Evolutionary conservation across 441 rosid species (phyloP), one percentile per base, ranked within the genome.

Genomic region (Francoa sonchifolia): DNA sequence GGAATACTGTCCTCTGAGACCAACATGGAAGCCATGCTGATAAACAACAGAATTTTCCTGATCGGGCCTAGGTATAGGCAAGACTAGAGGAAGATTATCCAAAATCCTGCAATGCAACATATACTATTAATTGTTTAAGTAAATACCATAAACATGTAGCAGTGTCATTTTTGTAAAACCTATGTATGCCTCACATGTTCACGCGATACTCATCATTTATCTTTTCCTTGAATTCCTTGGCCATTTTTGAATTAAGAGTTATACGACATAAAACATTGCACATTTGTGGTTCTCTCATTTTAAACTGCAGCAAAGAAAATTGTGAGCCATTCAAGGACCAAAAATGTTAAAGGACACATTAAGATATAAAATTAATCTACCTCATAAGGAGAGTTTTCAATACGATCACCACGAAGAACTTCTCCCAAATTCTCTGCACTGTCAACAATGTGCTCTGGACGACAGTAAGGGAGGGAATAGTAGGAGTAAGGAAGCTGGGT

Each of bases 341-440:
- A 34, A 61, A 19, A 11, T 9, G 16, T 25, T 26, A 2, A 29
- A 34, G 43, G 44, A 31, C 21, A 30, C 8, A 43, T 6, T 22
- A 7, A 34, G 50, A 0, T 1, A 6, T 11, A 37, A 31, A 38
- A 37, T n/a, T 2, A 48, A 59, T 66, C 54, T 54, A 82, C 95
- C 68, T 71, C 79, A 59, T 71, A 82, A 28, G 88, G 95, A 54
- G 97, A 84, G 64, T 84, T 89, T 48, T 89, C 97, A 27, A 85
- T 85, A 18, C 94, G 86, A 64, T 85, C 97, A 45, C 96, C 97
- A 31, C 90, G 83, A 39, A 81, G 94, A 50, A 88, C 95, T 68
- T 84, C 97, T 23, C 97, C 95, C 2, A 84, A 94, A 72, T 88
- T 88, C 66, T 88, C 97, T 3, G 86, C 81, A 46, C 76, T 89